phyloP scores from a whole-genome alignment of 2,329 filamentous ascomycete species.

The Chrysoporthe cubensis region DNA sequence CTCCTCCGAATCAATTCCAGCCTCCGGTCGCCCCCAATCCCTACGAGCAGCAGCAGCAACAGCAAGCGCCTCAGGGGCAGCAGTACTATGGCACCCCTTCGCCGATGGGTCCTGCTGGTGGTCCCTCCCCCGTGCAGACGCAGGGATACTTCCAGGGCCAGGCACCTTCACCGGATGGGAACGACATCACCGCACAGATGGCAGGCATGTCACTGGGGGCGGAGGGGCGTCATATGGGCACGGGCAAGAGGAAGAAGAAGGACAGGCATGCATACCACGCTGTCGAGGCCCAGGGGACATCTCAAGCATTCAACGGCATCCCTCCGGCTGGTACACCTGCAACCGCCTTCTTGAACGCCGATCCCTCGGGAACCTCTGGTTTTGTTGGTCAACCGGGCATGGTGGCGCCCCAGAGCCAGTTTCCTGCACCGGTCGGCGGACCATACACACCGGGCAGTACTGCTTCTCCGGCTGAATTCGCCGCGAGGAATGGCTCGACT shows the following conservation, averaged over 20 bases:
- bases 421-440: slow-evolving; percentile 61
- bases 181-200: slow-evolving; percentile 72
- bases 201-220: slow-evolving; percentile 71
- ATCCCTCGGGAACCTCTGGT: slow-evolving; percentile 47
- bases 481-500: slow-evolving; percentile 44
- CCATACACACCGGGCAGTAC: slow-evolving; percentile 52
- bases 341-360: slow-evolving; percentile 63
- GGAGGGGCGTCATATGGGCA: slow-evolving; percentile 52
- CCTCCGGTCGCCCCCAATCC: slow-evolving; percentile 57
- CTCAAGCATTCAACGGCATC: slow-evolving; percentile 72
- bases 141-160: slow-evolving; percentile 39
- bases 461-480: slow-evolving; percentile 50
- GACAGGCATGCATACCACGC: slow-evolving; percentile 91
- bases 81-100: slow-evolving; percentile 45
- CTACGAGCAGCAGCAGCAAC: slow-evolving; percentile 48
- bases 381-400: slow-evolving; percentile 49
- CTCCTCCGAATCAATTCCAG: slow-evolving; percentile 50
- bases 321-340: slow-evolving; percentile 60
- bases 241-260: slow-evolving; percentile 80
- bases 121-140: slow-evolving; percentile 39
- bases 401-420: slow-evolving; percentile 46
- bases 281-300: slow-evolving; percentile 72
- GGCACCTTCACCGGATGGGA: slow-evolving; percentile 32
- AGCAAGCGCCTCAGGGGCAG: slow-evolving; percentile 40
- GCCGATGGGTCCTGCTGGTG: slow-evolving; percentile 35